Conservation (phyloP, 495 filamentous ascomycete genomes). For the Hyphodiscus hymeniophilus region DNA sequence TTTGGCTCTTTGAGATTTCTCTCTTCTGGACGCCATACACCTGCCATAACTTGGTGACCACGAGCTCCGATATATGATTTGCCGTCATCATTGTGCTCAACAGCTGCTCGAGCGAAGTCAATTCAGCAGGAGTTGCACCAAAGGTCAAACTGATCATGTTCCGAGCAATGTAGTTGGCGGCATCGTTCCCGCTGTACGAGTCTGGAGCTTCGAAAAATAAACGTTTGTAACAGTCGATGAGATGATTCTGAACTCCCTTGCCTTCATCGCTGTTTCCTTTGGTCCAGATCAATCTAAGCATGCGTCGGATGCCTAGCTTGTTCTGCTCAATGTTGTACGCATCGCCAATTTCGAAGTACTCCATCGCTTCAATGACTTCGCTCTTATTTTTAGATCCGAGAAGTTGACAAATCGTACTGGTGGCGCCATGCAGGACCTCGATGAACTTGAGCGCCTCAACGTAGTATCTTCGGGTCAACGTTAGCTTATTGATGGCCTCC, state of each 20-base stretch:
- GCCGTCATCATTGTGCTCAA: slow-evolving; percentile 96
- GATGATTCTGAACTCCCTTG: slow-evolving; percentile 92
- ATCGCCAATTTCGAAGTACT: slow-evolving; percentile 91
- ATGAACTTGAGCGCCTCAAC: slow-evolving; percentile 89
- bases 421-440: slow-evolving; percentile 80
- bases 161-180: slow-evolving; percentile 89
- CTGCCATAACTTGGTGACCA: slow-evolving; percentile 92
- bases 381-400: slow-evolving; percentile 92
- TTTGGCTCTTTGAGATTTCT: slow-evolving; percentile 87
- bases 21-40: slow-evolving; percentile 91
- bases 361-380: slow-evolving; percentile 98
- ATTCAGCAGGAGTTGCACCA: slow-evolving; percentile 84
- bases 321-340: slow-evolving; percentile 93
- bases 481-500: slow-evolving; percentile 74
- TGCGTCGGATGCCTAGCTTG: slow-evolving; percentile 79
- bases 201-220: slow-evolving; percentile 94
- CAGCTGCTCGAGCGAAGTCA: slow-evolving; percentile 92
- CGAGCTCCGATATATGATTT: slow-evolving; percentile 74
- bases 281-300: slow-evolving; percentile 97
- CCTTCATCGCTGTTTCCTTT: slow-evolving; percentile 99
- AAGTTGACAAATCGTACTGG: slow-evolving; percentile 70
- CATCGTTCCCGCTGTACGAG: slow-evolving; percentile 76
- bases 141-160: slow-evolving; percentile 99
- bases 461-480: slow-evolving; percentile 84
- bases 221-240: slow-evolving; percentile 94